phyloP scores from a whole-genome alignment of 495 filamentous ascomycete genomes.

The Rostrohypoxylon terebratum region DNA sequence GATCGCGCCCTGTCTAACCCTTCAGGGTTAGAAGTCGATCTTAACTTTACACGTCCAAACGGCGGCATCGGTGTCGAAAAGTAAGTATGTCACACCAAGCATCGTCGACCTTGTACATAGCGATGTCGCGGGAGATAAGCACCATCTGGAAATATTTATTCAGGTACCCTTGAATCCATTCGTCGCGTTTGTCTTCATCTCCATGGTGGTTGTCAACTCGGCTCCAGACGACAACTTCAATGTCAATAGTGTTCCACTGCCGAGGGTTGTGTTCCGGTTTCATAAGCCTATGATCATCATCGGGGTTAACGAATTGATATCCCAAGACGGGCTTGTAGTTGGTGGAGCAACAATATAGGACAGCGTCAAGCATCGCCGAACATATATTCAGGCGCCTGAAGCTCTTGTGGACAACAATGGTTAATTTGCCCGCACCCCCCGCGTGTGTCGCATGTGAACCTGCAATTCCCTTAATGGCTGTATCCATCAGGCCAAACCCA shows the following conservation, averaged over 20 bases:
- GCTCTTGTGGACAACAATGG: constrained; percentile 52
- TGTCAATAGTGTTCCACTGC: constrained; percentile 44
- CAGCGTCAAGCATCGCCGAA: constrained; percentile 51
- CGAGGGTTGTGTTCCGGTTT: constrained; percentile 32
- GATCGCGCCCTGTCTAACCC: background rate
- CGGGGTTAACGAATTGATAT: constrained; percentile 50
- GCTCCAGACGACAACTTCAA: constrained; percentile 44
- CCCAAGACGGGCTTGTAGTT: constrained; percentile 35
- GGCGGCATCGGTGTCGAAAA: constrained; percentile 39
- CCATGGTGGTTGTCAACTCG: constrained; percentile 16
- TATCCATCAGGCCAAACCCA: constrained; percentile 52
- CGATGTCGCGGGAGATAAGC: constrained; percentile 31
- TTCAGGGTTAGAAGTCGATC: background rate
- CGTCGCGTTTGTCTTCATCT: constrained; percentile 38
- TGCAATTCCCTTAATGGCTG: constrained; percentile 15
- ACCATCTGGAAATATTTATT: constrained; percentile 39
- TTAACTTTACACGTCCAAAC: background rate
- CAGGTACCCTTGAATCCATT: constrained; percentile 48
- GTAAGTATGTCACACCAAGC: constrained; percentile 39
- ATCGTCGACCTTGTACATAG: background rate
- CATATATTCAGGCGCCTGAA: constrained; percentile 54
- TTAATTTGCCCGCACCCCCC: constrained; percentile 36
- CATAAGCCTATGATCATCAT: constrained; percentile 38
- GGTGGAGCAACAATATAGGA: constrained; percentile 48
- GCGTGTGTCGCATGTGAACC: constrained; percentile 32